Percentiles rank a stretch among this genome's conserved stretches.
These are phyloP conservation scores for Meira nashicola DNA, from an alignment of 1,284 basidiomycete genomes.

Conservation along the genomic window DNA sequence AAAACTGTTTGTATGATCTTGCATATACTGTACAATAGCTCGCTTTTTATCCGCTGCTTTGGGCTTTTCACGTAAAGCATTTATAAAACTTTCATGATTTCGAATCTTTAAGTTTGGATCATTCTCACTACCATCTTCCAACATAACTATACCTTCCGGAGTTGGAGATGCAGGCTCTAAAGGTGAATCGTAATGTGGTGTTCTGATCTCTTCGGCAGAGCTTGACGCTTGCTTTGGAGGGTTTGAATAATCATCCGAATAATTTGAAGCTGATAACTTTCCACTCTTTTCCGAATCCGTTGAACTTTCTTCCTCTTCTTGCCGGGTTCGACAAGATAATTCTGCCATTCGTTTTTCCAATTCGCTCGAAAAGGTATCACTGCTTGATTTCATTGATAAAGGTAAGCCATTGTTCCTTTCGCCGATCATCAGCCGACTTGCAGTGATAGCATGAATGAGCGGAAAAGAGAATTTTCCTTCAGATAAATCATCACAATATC, in stretches of 20 bases:
- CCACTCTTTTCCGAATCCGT: not conserved
- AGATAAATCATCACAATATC: constrained; percentile 87
- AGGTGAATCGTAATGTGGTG: not conserved
- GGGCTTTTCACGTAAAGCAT: constrained; percentile 43
- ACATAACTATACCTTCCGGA: not conserved
- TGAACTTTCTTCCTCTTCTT: not conserved
- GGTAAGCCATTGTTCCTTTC: constrained; percentile 2
- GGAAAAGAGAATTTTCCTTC: constrained; percentile 97
- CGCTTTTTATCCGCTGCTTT: constrained; percentile 41
- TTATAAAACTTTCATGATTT: constrained; percentile 39
- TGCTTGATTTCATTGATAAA: too few species aligned
- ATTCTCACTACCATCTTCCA: not conserved
- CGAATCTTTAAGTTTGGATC: not conserved
- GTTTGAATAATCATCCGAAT: too few species aligned
- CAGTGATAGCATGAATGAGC: constrained; percentile 76
- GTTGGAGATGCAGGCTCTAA: too few species aligned
- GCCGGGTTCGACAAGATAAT: not conserved
- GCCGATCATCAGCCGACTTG: constrained; percentile 15
- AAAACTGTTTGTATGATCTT: constrained; percentile 39
- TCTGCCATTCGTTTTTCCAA: too few species aligned
- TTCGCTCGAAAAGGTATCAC: too few species aligned
- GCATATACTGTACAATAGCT: constrained; percentile 48
- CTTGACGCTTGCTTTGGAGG: not conserved
- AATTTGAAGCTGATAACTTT: too few species aligned
- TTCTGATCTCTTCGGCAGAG: not conserved